Percentiles rank a stretch among this genome's conserved stretches.
Conservation (phyloP, 1,139 yeast species). For the Geotrichum citri-aurantii region DNA sequence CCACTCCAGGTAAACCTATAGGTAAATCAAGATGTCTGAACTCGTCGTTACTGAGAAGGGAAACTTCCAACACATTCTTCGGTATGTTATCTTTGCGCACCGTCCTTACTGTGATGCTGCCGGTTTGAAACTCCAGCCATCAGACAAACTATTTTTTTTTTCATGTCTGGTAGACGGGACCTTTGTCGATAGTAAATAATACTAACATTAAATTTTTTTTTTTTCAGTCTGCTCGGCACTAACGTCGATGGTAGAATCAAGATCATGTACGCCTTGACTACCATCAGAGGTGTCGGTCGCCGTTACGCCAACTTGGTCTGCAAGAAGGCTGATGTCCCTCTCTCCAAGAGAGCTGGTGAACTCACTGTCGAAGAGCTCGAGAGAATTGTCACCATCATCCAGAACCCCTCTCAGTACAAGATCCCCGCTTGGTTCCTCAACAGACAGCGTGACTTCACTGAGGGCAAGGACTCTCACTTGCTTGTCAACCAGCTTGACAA, state of each 20-base stretch:
- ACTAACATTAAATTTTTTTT: background rate
- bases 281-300: constrained; percentile 99
- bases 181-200: background rate
- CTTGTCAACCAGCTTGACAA: constrained; percentile 99
- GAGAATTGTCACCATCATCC: constrained; percentile 99
- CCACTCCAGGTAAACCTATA: background rate
- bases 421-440: constrained; percentile 99
- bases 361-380: constrained; percentile 99
- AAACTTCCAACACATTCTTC: constrained; percentile 99
- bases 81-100: constrained; percentile 54
- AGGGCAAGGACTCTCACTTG: constrained; percentile 99
- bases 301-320: constrained; percentile 99
- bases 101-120: background rate
- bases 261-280: constrained; percentile 99
- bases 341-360: constrained; percentile 99
- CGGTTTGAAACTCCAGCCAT: background rate
- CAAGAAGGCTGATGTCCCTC: constrained; percentile 99
- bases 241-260: constrained; percentile 99
- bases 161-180: background rate
- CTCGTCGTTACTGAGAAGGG: constrained; percentile 99
- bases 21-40: constrained; percentile 51
- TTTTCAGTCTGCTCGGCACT: constrained; percentile 91
- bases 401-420: constrained; percentile 99
- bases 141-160: background rate
- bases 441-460: constrained; percentile 98